Percentiles rank a stretch among this genome's conserved stretches.
phyloP scores from a whole-genome alignment of 257 asterid species.

The Plantago major region DNA sequence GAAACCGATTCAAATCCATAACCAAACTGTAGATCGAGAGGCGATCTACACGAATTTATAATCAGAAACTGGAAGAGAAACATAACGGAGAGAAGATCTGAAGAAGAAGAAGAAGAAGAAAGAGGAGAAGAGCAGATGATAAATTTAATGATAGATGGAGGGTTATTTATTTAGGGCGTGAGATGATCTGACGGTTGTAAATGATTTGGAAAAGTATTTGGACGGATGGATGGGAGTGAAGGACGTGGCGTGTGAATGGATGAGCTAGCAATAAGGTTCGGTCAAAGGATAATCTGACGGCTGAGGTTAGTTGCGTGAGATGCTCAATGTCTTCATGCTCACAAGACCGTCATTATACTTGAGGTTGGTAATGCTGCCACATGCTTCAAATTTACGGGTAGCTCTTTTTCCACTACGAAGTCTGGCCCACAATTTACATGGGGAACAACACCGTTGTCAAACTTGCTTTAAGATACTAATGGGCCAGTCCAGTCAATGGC shows the following conservation, averaged over 20 bases:
- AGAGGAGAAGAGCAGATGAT: accelerated
- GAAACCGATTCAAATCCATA: conserved; percentile 16
- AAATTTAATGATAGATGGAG: not conserved
- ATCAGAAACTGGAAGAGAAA: not conserved
- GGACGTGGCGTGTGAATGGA: conserved; percentile 20
- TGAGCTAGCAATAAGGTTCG: not conserved
- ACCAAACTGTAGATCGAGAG: conserved; percentile 25
- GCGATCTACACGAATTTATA: conserved; percentile 23
- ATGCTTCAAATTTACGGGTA: no score
- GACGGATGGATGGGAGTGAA: conserved; percentile 30
- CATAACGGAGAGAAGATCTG: conserved; percentile 14
- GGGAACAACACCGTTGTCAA: no score
- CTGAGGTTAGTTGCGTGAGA: conserved; percentile 16
- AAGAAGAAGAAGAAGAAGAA: not conserved
- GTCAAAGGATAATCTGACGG: conserved; percentile 23
- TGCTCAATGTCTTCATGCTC: no score
- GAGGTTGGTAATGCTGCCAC: no score
- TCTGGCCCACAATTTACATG: no score
- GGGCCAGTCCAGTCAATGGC: no score
- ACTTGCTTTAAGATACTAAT: no score
- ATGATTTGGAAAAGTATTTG: conserved; percentile 4
- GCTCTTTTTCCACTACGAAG: no score
- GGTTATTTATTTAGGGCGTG: conserved; percentile 25
- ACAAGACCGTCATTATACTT: no score
- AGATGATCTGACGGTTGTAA: conserved; percentile 38